Evolutionary conservation across 306 rosid species (phyloP).

Genomic region (Cicer chorassanicum): DNA sequence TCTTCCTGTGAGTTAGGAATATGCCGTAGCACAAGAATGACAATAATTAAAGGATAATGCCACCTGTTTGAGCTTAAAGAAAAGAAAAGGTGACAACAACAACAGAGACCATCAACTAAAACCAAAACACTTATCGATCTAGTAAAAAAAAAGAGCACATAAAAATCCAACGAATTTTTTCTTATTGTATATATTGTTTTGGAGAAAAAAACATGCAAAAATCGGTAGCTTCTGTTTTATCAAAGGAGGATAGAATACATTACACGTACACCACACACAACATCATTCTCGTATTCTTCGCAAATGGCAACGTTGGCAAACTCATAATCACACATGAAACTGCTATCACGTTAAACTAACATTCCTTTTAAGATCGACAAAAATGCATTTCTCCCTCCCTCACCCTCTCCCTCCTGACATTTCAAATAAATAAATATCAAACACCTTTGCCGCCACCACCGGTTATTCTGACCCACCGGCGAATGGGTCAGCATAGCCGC

Average conservation of each 20-base stretch:
- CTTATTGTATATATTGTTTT: too few species aligned
- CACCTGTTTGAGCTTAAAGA: too few species aligned
- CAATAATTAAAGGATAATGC: too few species aligned
- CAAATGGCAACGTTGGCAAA: conserved; percentile 47
- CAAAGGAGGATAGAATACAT: background rate
- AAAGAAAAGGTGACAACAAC: too few species aligned
- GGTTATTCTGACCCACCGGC: conserved; percentile 39
- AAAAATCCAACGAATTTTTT: too few species aligned
- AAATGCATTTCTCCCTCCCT: conserved; percentile 26
- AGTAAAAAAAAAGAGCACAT: too few species aligned
- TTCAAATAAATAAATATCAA: background rate
- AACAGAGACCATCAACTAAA: too few species aligned
- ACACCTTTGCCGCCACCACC: background rate
- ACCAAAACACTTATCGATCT: too few species aligned
- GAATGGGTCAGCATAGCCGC: conserved; percentile 88
- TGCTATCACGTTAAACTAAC: conserved; percentile 52
- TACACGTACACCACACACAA: background rate
- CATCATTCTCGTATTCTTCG: conserved; percentile 54
- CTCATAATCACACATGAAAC: conserved; percentile 40
- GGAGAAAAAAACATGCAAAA: background rate
- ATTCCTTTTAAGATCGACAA: conserved; percentile 40
- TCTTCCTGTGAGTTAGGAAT: too few species aligned
- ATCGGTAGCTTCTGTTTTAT: conserved; percentile 21
- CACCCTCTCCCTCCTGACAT: conserved; percentile 48
- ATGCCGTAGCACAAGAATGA: too few species aligned